phyloP scores from a whole-genome alignment of 2,329 filamentous ascomycete genomes.

The Pleoardoris graminearum region DNA sequence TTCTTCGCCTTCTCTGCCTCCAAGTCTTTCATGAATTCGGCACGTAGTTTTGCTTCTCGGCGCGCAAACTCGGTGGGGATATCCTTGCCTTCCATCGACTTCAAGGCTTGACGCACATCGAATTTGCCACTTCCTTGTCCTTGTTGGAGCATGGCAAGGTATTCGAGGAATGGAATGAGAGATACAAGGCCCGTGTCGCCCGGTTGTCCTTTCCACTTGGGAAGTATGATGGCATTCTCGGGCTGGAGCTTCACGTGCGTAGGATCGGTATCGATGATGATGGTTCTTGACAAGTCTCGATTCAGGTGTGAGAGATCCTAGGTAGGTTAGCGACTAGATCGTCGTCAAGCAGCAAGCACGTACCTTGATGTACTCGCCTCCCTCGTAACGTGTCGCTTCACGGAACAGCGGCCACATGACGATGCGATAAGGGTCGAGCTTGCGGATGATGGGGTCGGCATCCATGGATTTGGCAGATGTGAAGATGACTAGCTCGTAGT shows the following conservation, averaged over 20 bases:
- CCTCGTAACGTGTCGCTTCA: constrained; percentile 95
- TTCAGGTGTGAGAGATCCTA: constrained; percentile 98
- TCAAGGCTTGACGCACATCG: constrained; percentile 83
- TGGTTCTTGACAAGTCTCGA: constrained; percentile 90
- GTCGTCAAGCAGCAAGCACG: constrained; percentile 17
- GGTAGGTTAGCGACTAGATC: constrained; percentile 16
- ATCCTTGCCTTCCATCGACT: constrained; percentile 84
- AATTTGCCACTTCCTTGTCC: constrained; percentile 61
- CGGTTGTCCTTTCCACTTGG: constrained; percentile 84
- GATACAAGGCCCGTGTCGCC: constrained; percentile 85
- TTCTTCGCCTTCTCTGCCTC: constrained; percentile 68
- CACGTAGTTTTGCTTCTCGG: constrained; percentile 81
- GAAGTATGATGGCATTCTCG: constrained; percentile 91
- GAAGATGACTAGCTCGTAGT: constrained; percentile 97
- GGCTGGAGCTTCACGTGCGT: constrained; percentile 85
- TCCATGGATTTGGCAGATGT: constrained; percentile 83
- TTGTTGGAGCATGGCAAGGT: constrained; percentile 79
- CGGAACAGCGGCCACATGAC: constrained; percentile 94
- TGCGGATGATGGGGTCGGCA: constrained; percentile 85
- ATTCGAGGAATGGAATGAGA: constrained; percentile 95
- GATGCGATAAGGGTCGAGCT: constrained; percentile 92
- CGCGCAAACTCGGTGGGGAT: constrained; percentile 90
- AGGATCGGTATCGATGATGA: constrained; percentile 87
- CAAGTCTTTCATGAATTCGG: constrained; percentile 80
- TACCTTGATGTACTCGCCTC: constrained; percentile 95